These are phyloP conservation scores for Penicillium sp. DNA, from an alignment of 2,329 filamentous ascomycete genomes.

Conservation along the genomic window DNA sequence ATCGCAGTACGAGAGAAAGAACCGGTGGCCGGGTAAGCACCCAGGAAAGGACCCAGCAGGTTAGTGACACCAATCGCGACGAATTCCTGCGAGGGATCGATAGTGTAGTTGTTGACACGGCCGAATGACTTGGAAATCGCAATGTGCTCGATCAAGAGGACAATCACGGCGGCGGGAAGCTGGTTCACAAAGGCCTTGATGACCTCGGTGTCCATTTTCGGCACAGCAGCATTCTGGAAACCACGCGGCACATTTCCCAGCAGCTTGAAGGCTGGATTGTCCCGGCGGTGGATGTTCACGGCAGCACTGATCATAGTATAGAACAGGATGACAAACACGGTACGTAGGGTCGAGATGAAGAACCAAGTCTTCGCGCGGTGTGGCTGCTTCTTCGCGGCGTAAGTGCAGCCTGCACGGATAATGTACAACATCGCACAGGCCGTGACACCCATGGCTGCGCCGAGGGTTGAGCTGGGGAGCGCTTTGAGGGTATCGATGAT, in stretches of 20 bases:
- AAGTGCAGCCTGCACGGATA: conserved; percentile 71
- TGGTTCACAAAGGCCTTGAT: conserved; percentile 72
- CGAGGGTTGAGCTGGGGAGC: conserved; percentile 69
- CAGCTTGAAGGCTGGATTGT: conserved; percentile 73
- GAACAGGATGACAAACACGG: conserved; percentile 86
- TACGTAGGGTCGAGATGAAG: conserved; percentile 88
- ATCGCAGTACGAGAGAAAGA: conserved; percentile 97
- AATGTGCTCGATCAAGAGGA: conserved; percentile 96
- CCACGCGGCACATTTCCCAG: conserved; percentile 80
- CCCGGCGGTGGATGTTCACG: conserved; percentile 71
- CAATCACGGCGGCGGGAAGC: conserved; percentile 85
- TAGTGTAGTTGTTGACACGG: conserved; percentile 92
- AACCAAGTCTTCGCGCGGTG: conserved; percentile 76
- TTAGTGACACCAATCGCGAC: conserved; percentile 93
- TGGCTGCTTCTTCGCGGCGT: conserved; percentile 71
- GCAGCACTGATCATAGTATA: conserved; percentile 92
- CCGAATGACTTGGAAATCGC: conserved; percentile 97
- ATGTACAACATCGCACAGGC: conserved; percentile 78
- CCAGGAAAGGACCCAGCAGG: conserved; percentile 87
- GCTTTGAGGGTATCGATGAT: conserved; percentile 82
- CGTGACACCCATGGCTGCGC: conserved; percentile 87
- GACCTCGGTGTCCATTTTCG: conserved; percentile 69
- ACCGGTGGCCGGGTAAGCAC: conserved; percentile 89
- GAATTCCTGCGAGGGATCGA: conserved; percentile 94
- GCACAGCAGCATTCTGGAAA: conserved; percentile 79